These are phyloP conservation scores for Paecilomyces niveus DNA, from an alignment of 2,329 filamentous ascomycete species.

Conservation along the genomic window DNA sequence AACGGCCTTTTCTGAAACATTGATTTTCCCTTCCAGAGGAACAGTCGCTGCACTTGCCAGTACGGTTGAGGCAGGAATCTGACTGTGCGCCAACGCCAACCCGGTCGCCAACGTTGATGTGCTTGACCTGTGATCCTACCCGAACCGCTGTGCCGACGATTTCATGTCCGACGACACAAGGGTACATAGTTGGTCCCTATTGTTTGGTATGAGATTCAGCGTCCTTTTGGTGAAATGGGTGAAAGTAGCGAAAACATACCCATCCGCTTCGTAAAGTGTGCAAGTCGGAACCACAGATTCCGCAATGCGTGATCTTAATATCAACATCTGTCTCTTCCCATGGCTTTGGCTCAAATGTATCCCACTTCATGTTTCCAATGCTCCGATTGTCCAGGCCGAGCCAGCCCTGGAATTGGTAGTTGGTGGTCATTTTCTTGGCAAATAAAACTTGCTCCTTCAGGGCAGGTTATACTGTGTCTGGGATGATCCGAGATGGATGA, in stretches of 20 bases:
- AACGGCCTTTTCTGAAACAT: constrained; percentile 6
- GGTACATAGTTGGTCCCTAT: constrained; percentile 10
- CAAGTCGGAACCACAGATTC: constrained; percentile 53
- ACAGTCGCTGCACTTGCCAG: constrained; percentile 43
- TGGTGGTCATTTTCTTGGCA: constrained; percentile 4
- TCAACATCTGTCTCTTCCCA: constrained; percentile 55
- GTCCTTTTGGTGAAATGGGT: not conserved
- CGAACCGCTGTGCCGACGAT: constrained; percentile 51
- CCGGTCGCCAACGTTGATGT: constrained; percentile 2
- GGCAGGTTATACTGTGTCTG: not conserved
- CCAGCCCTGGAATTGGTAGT: constrained; percentile 46
- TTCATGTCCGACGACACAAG: constrained; percentile 51
- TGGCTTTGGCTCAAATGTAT: constrained; percentile 49
- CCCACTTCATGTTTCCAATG: constrained; percentile 32
- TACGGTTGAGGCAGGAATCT: constrained; percentile 36
- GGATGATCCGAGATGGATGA: too few species aligned
- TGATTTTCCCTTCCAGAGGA: constrained; percentile 24
- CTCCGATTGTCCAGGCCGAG: constrained; percentile 40
- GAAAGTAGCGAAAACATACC: not conserved
- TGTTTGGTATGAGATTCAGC: not conserved
- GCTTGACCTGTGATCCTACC: constrained; percentile 34
- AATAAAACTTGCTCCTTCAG: not conserved
- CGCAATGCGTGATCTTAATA: constrained; percentile 53
- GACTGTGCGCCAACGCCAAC: constrained; percentile 50
- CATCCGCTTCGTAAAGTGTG: constrained; percentile 42